These are phyloP conservation scores for Hericium rajendrae DNA, from an alignment of 768 basidiomycete species.

Conservation along the genomic window DNA sequence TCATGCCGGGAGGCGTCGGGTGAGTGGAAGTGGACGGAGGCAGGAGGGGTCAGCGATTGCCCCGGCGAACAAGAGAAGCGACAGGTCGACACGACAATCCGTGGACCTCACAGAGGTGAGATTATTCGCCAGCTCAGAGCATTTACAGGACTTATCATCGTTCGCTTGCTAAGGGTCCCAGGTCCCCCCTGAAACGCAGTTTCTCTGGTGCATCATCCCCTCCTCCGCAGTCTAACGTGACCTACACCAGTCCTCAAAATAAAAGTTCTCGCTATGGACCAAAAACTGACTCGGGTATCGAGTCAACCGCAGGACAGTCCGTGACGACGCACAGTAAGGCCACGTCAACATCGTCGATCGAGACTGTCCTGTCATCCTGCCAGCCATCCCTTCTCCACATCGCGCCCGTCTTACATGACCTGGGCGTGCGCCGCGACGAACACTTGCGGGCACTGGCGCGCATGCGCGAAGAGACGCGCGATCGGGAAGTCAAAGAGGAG, in stretches of 20 bases:
- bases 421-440: slow-evolving; percentile 51
- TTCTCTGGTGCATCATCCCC: slow-evolving; percentile 2
- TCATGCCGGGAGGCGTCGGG: slow-evolving; percentile 15
- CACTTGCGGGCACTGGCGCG: slow-evolving; percentile 55
- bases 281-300: slow-evolving; percentile 8
- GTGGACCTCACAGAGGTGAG: slow-evolving; percentile 21
- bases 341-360: slow-evolving; percentile 34
- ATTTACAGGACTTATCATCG: background rate
- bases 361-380: slow-evolving; percentile 49
- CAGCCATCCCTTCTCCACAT: slow-evolving; percentile 59
- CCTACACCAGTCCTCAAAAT: background rate
- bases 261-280: background rate
- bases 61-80: slow-evolving; percentile 11
- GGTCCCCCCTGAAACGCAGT: slow-evolving; percentile 2
- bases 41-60: slow-evolving; percentile 1
- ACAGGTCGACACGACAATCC: slow-evolving; percentile 13
- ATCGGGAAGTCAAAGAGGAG: slow-evolving; percentile 61
- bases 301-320: slow-evolving; percentile 1
- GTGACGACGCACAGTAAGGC: slow-evolving; percentile 19
- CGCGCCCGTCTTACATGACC: slow-evolving; percentile 39
- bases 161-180: background rate
- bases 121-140: background rate
- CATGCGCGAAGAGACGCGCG: slow-evolving; percentile 55
- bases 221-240: slow-evolving; percentile 3
- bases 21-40: slow-evolving; percentile 6